Evolutionary conservation across 1,284 basidiomycete species (phyloP), one percentile per base, ranked within the genome.

Genomic region (Pseudozyma sp.): DNA sequence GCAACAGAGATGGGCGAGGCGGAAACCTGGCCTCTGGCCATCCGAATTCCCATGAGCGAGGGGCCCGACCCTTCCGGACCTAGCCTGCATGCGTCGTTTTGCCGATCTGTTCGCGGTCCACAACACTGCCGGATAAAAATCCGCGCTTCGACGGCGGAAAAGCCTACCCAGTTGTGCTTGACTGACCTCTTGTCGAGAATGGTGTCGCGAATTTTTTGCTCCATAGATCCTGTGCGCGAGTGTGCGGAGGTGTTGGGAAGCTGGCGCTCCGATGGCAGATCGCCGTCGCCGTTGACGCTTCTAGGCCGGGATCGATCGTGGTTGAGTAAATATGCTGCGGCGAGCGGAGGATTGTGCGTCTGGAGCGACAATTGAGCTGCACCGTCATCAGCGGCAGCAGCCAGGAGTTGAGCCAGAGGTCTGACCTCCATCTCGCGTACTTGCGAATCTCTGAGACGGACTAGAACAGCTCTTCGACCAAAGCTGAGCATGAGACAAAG

Each of bases 401-500:
- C 52, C 11, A 60, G 19, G 14, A 73, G 42, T 31, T 77, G 70
- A 24, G 58, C n/a, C 5, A 77, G 46, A 3, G 76, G 68, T 47
- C 58, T 60, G 46, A 79, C 56, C 24, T 79, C 73, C 54, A 79
- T 57, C 51, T 79, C 78, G 33, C 74, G 69, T 11, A 79, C 78
- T 46, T 75, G 54, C 42, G 68, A 69, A 37, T 79, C 78, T 19
- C 71, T 63, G 3, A 78, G 54, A 9, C 78, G 68, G 10, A 79
- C 75, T 14, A 79, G 52, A 17, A 75, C 78, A 13, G 78, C 68
- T 3, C 70, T 46, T 17, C 73, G 60, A 7, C 78, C 78, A 35
- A 79, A 78, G 53, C 71, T 76, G 30, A 79, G 76, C 29, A 79
- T 37, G 31, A 79, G n/a, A 40, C 66, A 75, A 13, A 79, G 65